Base-by-base conservation (phyloP, 495 filamentous ascomycete species). In the Neurospora cerealis region DNA sequence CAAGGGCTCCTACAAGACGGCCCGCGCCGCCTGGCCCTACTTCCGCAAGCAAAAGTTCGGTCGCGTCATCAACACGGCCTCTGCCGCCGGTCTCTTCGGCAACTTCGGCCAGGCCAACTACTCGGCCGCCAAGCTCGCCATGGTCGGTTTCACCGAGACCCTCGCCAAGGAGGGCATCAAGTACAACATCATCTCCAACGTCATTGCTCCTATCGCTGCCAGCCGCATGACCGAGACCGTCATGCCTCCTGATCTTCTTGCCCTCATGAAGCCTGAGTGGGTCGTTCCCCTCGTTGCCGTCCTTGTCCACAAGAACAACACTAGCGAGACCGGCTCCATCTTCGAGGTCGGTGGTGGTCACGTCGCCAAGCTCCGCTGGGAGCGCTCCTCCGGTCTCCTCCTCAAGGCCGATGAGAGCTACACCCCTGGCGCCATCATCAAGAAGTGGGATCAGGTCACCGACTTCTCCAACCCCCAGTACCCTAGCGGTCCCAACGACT, bases 31-130 rank as follows among this genome's bases (percentile, higher is more conserved):
- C 32, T 99, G 96, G 96, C 96, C 96, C 71, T 88, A 98, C 83
- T 98, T 98, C 89, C 88, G 96, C 77, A 97, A 98, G 83, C 96
- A 99, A 85, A 99, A 97, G 89, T 98, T 93, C 81, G 96, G 96
- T 44, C 89, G 96, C 73, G 86, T 99, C 69, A 97, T 99, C 83
- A 98, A 96, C 87, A 98, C 96, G 36, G 89, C 96, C 69, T 98
- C 95, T 24, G 94, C 95, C 32, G 96, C 96, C 71, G 96, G 96
- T 79, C 88, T 99, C 37, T 99, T 97, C 83, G 96, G 96, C 76
- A 93, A 87, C 85, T 99, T 98, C 81, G 96, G 96, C 73, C 96
- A 99, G 86, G 87, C 91, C 84, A 99, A 99, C 85, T 99, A 99
- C 84, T 97, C 96, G 39, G 95, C 96, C 72, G 96, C 96, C 76